Evolutionary conservation across 129 eudicot genomes (phyloP).

Genomic region (Mikania micrantha): DNA sequence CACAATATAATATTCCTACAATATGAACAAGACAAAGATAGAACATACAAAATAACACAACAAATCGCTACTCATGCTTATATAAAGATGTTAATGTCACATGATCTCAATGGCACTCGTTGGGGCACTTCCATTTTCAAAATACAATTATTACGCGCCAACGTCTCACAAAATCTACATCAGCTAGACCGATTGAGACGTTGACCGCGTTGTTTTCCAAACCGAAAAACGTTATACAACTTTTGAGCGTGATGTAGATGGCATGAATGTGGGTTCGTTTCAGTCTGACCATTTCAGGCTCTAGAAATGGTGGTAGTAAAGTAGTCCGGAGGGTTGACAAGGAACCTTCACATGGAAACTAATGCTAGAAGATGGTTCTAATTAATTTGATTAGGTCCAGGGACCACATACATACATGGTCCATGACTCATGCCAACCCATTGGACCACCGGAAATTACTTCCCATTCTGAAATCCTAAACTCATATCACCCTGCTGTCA

Average conservation of each 20-base stretch:
- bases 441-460: slow-evolving; percentile 19
- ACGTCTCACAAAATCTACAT: no score
- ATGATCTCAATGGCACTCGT: no score
- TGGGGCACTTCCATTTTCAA: no score
- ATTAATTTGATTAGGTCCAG: slow-evolving; percentile 23
- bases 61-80: no score
- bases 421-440: slow-evolving; percentile 29
- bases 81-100: no score
- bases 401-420: slow-evolving; percentile 31
- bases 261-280: background rate
- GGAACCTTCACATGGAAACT: slow-evolving; percentile 32
- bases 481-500: background rate
- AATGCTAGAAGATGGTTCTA: slow-evolving; percentile 17
- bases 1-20: no score
- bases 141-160: no score
- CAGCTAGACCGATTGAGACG: no score
- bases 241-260: background rate
- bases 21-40: no score
- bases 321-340: slow-evolving; percentile 23
- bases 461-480: background rate
- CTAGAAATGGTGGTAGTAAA: background rate
- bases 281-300: background rate
- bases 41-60: no score
- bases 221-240: background rate
- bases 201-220: no score